phyloP scores from a whole-genome alignment of 768 basidiomycete species.

The Imleria badia region DNA sequence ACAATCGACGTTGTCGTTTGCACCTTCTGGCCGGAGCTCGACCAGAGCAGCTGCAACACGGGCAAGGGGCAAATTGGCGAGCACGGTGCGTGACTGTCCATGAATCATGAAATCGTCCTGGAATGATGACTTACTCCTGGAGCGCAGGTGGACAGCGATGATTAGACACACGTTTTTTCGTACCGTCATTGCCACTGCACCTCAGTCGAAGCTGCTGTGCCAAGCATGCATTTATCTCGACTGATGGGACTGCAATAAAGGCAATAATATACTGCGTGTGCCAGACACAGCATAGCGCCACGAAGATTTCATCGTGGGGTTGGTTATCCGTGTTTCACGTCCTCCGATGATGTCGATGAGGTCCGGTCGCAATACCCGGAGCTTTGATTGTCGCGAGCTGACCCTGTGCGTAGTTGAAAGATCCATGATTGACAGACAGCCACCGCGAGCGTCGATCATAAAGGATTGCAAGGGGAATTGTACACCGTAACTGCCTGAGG shows the following conservation, averaged over 20 bases:
- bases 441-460: neutral
- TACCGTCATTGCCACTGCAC: neutral
- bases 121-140: neutral
- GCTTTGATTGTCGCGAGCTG: neutral
- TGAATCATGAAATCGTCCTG: neutral
- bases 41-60: conserved; percentile 68
- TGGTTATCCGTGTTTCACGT: neutral
- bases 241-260: neutral
- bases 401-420: neutral
- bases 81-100: conserved; percentile 32
- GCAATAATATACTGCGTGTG: neutral
- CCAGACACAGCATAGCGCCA: neutral
- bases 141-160: conserved; percentile 31
- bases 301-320: neutral
- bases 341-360: too few species aligned
- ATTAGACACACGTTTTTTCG: conserved; percentile 7
- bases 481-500: too few species aligned
- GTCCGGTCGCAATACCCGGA: too few species aligned
- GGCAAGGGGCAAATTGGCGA: conserved; percentile 62
- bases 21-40: conserved; percentile 54
- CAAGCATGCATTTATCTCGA: neutral
- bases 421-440: neutral
- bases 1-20: conserved; percentile 58
- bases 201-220: neutral
- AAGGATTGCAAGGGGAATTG: neutral